Evolutionary conservation across 2,329 filamentous ascomycete species (phyloP), one percentile per base, ranked within the genome.

Genomic region (Lasiodiplodia citricola): DNA sequence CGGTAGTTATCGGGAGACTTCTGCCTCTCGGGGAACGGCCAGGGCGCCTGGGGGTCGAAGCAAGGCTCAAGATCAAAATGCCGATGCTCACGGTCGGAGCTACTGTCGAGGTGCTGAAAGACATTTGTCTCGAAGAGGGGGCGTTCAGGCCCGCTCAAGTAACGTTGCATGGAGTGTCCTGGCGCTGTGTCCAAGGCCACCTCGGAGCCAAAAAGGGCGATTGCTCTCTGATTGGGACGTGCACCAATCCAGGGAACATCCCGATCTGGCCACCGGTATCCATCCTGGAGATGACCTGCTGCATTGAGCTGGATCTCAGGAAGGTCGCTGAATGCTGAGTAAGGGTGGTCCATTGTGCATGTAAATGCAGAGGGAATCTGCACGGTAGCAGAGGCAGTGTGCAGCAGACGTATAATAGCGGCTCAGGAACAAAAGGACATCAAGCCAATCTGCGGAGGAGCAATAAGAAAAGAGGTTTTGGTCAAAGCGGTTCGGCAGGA

Each of bases 81-180:
- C 31, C 72, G 76, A 25, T 16, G 54, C 68, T 13, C 72, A 72
- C 25, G 68, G 57, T 28, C 66, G 63, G n/a, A 56, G 56, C 44
- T 71, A 56, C 55, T 58, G 31, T 77, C 76, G 31, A 74, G 74
- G 31, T 35, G 31, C 52, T 77, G 73, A 23, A 79, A 73, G n/a
- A 78, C 68, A 10, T 73, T 74, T 4, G 68, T 60, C 23, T 73
- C 65, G 25, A 77, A 73, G 8, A 77, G 75, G 37, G 73, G 73
- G 21, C 70, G 69, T 47, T 79, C 77, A n/a, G 54, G 52, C n/a
- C 69, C 70, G 50, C 71, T 67, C 68, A 80, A 73, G 67, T 76
- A 80, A 28, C 79, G 78, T 60, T 79, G 75, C 75, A 80, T 70
- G 13, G 71, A 72, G 57, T 74, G 70, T 44, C 72, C 72, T 21